A percentile compares a stretch with the other conserved stretches of the same genome.
phyloP scores from a whole-genome alignment of 768 basidiomycete genomes.

The Tulasnella sp. region DNA sequence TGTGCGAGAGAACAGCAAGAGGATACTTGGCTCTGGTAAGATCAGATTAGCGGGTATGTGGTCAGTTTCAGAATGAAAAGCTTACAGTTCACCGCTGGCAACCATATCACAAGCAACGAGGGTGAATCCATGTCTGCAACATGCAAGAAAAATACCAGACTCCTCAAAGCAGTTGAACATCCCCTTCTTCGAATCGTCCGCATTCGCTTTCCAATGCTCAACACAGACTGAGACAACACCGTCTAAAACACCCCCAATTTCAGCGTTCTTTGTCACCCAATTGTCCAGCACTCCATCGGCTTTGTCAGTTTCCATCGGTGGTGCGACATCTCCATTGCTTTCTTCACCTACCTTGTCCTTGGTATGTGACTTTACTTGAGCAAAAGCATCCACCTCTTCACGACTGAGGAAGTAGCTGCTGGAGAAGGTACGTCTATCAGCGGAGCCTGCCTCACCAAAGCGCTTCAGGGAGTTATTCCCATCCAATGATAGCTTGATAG shows the following conservation, averaged over 20 bases:
- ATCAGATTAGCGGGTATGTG: not conserved
- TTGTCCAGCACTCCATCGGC: not conserved
- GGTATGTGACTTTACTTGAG: not conserved
- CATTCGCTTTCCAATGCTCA: not conserved
- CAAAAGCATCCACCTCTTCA: not conserved
- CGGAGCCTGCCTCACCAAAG: not conserved
- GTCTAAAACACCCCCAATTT: not conserved
- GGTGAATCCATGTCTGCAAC: constrained; percentile 2
- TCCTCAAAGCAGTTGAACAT: not conserved
- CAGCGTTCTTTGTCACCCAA: not conserved
- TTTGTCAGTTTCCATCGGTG: not conserved
- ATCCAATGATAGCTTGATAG: constrained; percentile 23
- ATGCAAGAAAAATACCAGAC: not conserved
- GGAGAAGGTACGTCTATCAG: not conserved
- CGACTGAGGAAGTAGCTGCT: not conserved
- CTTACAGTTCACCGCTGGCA: not conserved
- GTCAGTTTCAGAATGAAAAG: not conserved
- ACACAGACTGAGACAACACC: not conserved
- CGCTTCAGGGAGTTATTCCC: constrained; percentile 21
- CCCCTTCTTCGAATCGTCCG: not conserved
- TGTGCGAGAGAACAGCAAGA: not conserved
- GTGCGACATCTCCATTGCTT: not conserved
- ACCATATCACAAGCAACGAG: not conserved
- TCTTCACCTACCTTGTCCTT: not conserved
- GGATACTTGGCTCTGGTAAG: constrained; percentile 3